Conservation (phyloP, 1,139 yeast species). For the Blastobotrys buckinghamii region DNA sequence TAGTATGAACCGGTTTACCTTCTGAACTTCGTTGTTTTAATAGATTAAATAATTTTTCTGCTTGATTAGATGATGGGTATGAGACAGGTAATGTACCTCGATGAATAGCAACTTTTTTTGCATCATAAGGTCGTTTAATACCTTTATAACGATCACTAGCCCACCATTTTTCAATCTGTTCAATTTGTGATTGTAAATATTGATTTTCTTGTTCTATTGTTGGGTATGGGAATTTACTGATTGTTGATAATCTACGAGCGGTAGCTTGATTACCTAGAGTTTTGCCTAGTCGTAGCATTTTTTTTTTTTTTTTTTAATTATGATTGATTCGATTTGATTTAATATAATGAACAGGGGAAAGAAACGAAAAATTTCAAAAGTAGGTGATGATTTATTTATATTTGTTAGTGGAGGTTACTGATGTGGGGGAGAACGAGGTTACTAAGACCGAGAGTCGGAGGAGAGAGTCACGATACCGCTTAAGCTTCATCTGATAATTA, state of each 20-base stretch:
- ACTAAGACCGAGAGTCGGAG: too few relatives aligned
- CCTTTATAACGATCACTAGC: conserved; percentile 43
- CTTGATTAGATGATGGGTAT: conserved; percentile 52
- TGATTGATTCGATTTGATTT: too few relatives aligned
- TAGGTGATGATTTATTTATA: too few relatives aligned
- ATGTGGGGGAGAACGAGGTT: too few relatives aligned
- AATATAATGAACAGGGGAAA: too few relatives aligned
- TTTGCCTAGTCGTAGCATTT: not conserved
- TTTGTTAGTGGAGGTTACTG: too few relatives aligned
- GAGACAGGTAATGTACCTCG: conserved; percentile 44
- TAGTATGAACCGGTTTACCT: conserved; percentile 47
- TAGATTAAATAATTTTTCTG: conserved; percentile 45
- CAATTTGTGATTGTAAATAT: conserved; percentile 28
- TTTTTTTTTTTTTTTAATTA: not conserved
- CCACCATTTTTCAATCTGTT: conserved; percentile 49
- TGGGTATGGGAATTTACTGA: conserved; percentile 38
- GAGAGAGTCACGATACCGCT: too few relatives aligned
- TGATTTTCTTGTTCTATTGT: conserved; percentile 31
- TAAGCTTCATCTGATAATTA: too few relatives aligned
- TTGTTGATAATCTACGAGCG: conserved; percentile 16
- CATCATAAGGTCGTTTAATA: conserved; percentile 47
- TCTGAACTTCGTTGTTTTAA: conserved; percentile 40
- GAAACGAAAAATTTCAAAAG: too few relatives aligned
- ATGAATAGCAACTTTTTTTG: conserved; percentile 48
- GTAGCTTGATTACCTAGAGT: not conserved